phyloP scores from a whole-genome alignment of 2,329 filamentous ascomycete genomes.

The Phoma herbarum region DNA sequence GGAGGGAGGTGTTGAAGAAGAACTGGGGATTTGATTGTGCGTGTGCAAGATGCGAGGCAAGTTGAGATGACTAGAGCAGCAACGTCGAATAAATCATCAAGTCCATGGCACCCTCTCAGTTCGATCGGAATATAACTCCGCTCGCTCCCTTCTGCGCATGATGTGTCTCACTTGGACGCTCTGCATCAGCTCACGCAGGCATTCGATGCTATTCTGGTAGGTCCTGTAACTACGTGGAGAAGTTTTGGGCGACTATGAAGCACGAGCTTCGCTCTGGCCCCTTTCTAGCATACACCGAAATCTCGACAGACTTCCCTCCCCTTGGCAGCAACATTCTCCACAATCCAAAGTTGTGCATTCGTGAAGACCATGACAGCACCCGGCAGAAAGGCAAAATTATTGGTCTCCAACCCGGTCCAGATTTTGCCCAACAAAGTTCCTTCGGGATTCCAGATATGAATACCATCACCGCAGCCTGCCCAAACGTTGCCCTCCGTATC shows the following conservation, averaged over 20 bases:
- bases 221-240: not conserved
- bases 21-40: conserved; percentile 59
- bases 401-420: conserved; percentile 55
- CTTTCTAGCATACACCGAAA: conserved; percentile 33
- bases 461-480: conserved; percentile 63
- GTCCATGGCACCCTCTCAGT: not conserved
- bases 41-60: conserved; percentile 51
- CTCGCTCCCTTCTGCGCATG: not conserved
- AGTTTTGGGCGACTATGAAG: not conserved
- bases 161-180: too few relatives aligned
- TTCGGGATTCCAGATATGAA: conserved; percentile 62
- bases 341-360: conserved; percentile 48
- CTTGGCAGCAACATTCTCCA: conserved; percentile 45
- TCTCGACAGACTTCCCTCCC: conserved; percentile 49
- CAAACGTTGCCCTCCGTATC: conserved; percentile 66
- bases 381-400: conserved; percentile 51
- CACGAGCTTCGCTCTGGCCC: not conserved
- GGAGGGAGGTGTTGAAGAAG: conserved; percentile 50
- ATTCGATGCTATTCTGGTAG: not conserved
- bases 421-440: conserved; percentile 67
- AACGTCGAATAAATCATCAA: not conserved
- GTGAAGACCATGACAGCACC: conserved; percentile 47
- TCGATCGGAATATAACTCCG: not conserved
- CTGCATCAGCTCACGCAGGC: not conserved
- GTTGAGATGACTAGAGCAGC: not conserved